A percentile compares a stretch with the other conserved stretches of the same genome.
These are phyloP conservation scores for Boletus coccyginus DNA, from an alignment of 768 basidiomycete species.

Conservation along the genomic window DNA sequence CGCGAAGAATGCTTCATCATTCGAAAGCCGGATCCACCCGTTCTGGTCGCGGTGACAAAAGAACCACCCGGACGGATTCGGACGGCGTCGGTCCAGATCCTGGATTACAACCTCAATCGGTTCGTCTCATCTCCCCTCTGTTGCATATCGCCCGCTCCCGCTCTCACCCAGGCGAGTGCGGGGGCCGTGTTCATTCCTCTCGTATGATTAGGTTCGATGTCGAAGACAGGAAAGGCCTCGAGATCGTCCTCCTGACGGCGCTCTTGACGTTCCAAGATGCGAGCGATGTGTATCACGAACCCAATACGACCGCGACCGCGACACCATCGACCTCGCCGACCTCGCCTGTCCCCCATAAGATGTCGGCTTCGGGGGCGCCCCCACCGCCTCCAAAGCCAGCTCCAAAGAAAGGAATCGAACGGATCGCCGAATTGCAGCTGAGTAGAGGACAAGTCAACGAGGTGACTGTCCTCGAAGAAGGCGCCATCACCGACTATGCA, in stretches of 20 bases:
- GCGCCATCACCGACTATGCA: slow-evolving; percentile 62
- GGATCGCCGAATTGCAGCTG: slow-evolving; percentile 71
- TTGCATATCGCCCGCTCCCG: neutral
- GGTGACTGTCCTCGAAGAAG: slow-evolving; percentile 66
- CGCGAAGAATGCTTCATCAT: slow-evolving; percentile 80
- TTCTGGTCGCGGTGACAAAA: slow-evolving; percentile 78
- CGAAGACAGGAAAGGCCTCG: slow-evolving; percentile 80
- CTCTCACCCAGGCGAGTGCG: too few species aligned
- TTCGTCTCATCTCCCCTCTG: slow-evolving; percentile 18
- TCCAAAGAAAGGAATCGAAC: slow-evolving; percentile 62
- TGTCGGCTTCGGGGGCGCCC: slow-evolving; percentile 27
- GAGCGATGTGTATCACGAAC: slow-evolving; percentile 53
- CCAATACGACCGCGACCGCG: slow-evolving; percentile 17
- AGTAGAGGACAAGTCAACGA: slow-evolving; percentile 72
- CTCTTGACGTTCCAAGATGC: slow-evolving; percentile 75
- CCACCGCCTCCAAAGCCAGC: slow-evolving; percentile 57
- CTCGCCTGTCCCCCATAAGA: neutral
- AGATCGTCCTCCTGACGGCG: slow-evolving; percentile 75
- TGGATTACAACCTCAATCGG: slow-evolving; percentile 86
- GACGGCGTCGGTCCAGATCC: slow-evolving; percentile 65
- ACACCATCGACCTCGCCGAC: neutral
- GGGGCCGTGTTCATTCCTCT: neutral
- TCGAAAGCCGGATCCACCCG: slow-evolving; percentile 84
- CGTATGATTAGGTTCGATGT: slow-evolving; percentile 67
- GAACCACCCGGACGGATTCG: slow-evolving; percentile 67